phyloP scores from a whole-genome alignment of 1,284 basidiomycete genomes.

The Ganoderma lucidum region DNA sequence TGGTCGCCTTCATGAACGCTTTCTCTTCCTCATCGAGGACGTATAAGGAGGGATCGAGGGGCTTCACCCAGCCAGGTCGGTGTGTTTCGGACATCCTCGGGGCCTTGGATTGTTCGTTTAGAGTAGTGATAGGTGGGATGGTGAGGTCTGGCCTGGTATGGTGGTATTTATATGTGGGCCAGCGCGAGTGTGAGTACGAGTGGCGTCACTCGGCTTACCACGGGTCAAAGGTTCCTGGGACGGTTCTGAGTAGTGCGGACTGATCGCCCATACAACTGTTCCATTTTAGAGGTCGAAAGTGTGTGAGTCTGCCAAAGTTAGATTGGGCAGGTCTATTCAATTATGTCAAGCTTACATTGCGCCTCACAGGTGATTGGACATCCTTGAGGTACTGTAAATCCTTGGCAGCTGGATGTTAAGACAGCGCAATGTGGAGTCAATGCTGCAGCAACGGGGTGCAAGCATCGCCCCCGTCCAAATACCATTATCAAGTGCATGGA shows the following conservation, averaged over 20 bases:
- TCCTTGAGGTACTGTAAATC: not conserved
- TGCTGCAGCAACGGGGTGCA: not conserved
- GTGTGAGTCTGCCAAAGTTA: not conserved
- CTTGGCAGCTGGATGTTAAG: not conserved
- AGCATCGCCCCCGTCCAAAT: not conserved
- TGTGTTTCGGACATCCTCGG: conserved; percentile 19
- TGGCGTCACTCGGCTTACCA: not conserved
- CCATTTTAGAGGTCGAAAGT: not conserved
- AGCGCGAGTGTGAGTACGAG: not conserved
- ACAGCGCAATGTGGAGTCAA: not conserved
- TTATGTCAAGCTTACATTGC: not conserved
- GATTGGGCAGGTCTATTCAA: not conserved
- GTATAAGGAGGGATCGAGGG: conserved; percentile 25
- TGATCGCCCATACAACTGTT: not conserved
- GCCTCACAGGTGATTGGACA: not conserved
- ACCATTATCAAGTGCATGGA: not conserved
- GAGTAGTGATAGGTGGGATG: not conserved
- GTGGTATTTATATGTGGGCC: not conserved
- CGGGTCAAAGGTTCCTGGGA: not conserved
- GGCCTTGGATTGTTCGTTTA: not conserved
- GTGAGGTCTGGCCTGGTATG: not conserved
- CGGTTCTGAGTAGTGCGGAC: not conserved
- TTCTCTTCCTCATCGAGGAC: conserved; percentile 25
- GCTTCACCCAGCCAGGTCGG: conserved; percentile 17
- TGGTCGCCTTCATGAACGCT: conserved; percentile 30